phyloP scores from a whole-genome alignment of 352 stramenopile species.

The Phytophthora fragariaefolia region DNA sequence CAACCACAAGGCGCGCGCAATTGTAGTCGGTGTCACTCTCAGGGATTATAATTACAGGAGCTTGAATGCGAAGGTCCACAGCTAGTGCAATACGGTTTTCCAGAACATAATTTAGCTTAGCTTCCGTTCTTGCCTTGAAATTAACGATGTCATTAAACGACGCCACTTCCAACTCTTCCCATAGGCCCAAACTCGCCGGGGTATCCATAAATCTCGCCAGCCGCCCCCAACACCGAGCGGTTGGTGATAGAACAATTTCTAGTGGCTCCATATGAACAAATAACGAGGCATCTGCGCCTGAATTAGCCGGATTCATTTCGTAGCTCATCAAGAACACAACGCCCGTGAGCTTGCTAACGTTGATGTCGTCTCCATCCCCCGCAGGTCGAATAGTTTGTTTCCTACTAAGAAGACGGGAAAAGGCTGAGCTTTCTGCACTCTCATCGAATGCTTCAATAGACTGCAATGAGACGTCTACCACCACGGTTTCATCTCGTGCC shows the following conservation, averaged over 20 bases:
- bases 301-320: slow-evolving; percentile 75
- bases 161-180: slow-evolving; percentile 88
- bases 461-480: slow-evolving; percentile 87
- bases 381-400: slow-evolving; percentile 58
- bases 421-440: slow-evolving; percentile 83
- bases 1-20: slow-evolving; percentile 78
- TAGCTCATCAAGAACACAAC: slow-evolving; percentile 87
- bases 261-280: slow-evolving; percentile 88
- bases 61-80: slow-evolving; percentile 86
- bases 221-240: slow-evolving; percentile 81
- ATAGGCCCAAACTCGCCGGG: slow-evolving; percentile 77
- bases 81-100: slow-evolving; percentile 83
- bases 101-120: slow-evolving; percentile 91
- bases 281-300: slow-evolving; percentile 72
- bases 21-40: slow-evolving; percentile 84
- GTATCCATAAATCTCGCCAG: slow-evolving; percentile 80
- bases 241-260: slow-evolving; percentile 88
- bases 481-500: slow-evolving; percentile 68
- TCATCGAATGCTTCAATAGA: slow-evolving; percentile 89
- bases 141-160: slow-evolving; percentile 93
- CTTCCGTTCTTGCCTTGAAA: slow-evolving; percentile 84
- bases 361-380: slow-evolving; percentile 58
- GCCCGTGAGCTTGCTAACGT: slow-evolving; percentile 69
- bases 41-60: slow-evolving; percentile 85
- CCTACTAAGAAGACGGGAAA: slow-evolving; percentile 79